phyloP scores from a whole-genome alignment of 345 rosid species.

The Populus simonii region DNA sequence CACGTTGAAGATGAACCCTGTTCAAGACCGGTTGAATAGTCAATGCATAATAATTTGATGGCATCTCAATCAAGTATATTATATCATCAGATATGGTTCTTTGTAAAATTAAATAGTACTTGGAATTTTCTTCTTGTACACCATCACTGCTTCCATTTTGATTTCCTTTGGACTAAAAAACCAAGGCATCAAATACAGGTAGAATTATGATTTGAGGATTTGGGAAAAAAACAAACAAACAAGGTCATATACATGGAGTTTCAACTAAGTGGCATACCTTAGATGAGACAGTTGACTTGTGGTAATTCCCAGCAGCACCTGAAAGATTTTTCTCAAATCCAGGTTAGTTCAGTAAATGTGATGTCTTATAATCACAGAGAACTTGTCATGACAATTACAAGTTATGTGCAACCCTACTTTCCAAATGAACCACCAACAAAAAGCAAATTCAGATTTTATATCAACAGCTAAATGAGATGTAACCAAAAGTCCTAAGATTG shows the following conservation, averaged over 20 bases:
- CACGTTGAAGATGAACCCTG: conserved; percentile 88
- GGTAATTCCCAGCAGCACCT: conserved; percentile 41
- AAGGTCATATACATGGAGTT: not conserved
- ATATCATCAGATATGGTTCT: not conserved
- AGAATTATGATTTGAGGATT: conserved; percentile 13
- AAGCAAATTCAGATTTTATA: not conserved
- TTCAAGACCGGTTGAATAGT: conserved; percentile 28
- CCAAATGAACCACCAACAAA: not conserved
- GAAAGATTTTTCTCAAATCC: conserved; percentile 25
- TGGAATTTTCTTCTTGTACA: conserved; percentile 69
- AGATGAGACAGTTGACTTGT: conserved; percentile 40
- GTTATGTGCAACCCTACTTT: not conserved
- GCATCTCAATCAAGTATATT: conserved; percentile 2
- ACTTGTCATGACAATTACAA: not conserved
- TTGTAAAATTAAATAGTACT: conserved; percentile 38
- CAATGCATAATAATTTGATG: conserved; percentile 12
- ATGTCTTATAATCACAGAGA: not conserved
- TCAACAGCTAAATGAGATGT: not conserved
- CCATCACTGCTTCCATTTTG: conserved; percentile 38
- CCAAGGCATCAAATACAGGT: conserved; percentile 13
- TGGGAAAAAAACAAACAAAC: conserved; percentile 1
- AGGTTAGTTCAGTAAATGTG: not conserved
- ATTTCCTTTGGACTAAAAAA: conserved; percentile 41
- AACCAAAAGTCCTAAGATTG: not conserved
- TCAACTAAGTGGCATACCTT: conserved; percentile 42